A percentile compares a stretch with the other conserved stretches of the same genome.
Evolutionary conservation across 1,284 basidiomycete species (phyloP).

Genomic region (Sporisorium reilianum): DNA sequence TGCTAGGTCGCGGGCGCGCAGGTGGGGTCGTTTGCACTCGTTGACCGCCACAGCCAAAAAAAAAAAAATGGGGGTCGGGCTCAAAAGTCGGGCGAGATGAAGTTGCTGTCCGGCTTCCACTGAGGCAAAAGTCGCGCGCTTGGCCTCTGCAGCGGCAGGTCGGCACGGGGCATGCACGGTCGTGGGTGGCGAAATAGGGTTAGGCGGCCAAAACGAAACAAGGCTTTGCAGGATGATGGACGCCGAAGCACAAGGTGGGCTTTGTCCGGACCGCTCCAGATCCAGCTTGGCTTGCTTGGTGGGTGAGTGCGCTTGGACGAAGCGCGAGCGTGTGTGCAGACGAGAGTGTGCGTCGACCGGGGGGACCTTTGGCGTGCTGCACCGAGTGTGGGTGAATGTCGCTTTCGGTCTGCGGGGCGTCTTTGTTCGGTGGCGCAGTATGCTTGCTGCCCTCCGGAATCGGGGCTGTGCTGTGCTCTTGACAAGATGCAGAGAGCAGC

Average conservation of each 20-base stretch:
- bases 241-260: constrained; percentile 13
- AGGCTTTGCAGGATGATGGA: constrained; percentile 5
- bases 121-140: neutral
- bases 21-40: constrained; percentile 11
- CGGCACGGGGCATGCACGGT: neutral
- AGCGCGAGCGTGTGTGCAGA: neutral
- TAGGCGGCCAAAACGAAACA: constrained; percentile 5
- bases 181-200: constrained; percentile 15
- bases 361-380: neutral
- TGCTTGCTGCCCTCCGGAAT: too few species aligned
- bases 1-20: constrained; percentile 3
- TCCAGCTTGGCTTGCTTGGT: neutral
- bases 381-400: neutral
- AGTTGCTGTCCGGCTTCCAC: neutral
- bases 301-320: neutral
- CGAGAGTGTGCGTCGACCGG: too few species aligned
- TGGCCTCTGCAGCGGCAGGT: neutral
- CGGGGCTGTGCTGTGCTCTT: neutral
- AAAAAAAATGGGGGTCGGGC: too few species aligned
- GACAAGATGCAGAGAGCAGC: neutral
- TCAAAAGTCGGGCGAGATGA: constrained; percentile 14
- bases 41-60: constrained; percentile 3
- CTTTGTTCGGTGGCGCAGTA: too few species aligned
- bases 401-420: neutral
- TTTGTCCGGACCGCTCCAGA: constrained; percentile 8